Base-by-base conservation (phyloP, 352 stramenopile genomes). In the Phytophthora citrophthora region DNA sequence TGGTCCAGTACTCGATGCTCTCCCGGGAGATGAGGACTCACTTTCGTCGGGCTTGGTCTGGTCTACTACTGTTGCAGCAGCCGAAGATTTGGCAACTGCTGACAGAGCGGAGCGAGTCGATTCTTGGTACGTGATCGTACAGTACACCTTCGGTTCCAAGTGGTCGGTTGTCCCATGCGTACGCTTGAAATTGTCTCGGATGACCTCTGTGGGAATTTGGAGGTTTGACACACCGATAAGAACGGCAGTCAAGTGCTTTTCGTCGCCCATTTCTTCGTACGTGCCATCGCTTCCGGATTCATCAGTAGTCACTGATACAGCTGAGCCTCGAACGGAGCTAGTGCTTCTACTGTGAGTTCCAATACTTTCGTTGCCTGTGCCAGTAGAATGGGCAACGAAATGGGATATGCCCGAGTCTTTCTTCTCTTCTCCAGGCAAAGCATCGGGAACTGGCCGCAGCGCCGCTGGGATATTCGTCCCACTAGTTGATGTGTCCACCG, bases 191-290 rank as follows among this genome's bases (percentile, higher is more conserved):
- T 80, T 86, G 24, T 48, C 61, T 31, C 44, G 59, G 51, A 86
- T 70, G 46, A 79, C 46, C 18, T 66, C 57, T 8, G 61, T 67
- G 0, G 77, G 76, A 36, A 91, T 86, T 64, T 86, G 74, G 1
- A 92, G 71, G 52, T 89, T 90, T n/a, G 77, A 82, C 5, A 93
- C 87, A 7, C 84, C 77, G 12, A 94, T 83, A 3, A 95, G 61
- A 29, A 94, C 85, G 15, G 88, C 84, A 24, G 70, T 91, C 15
- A 95, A 52, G 10, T 80, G 70, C 45, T 88, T 89, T 61, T 94
- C 83, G 27, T 91, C 83, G 7, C 59, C 74, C 51, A 88, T 69
- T 13, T 91, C 76, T 45, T 92, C 87, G 24, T 81, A 87, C 6
- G 62, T 76, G 16, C 61, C 72, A 54, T 95, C 85, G 43, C 79